Percentiles rank a stretch among this genome's conserved stretches.
These are phyloP conservation scores for Barnettozyma vustinii DNA, from an alignment of 805 yeast species.

Conservation along the genomic window DNA sequence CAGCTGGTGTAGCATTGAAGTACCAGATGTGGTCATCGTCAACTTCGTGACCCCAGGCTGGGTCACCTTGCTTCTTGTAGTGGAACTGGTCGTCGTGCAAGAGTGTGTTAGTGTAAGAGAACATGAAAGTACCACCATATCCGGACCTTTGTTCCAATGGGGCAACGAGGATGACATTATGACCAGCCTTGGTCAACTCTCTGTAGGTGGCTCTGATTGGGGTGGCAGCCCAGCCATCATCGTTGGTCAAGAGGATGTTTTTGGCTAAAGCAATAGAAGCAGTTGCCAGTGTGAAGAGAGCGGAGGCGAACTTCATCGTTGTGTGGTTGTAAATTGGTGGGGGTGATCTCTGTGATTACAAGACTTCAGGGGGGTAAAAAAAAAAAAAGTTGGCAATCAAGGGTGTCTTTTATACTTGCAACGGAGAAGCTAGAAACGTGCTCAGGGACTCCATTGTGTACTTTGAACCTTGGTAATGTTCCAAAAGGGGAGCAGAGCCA, in stretches of 20 bases:
- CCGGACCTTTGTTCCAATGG: conserved; percentile 50
- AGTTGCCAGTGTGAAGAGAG: conserved; percentile 2
- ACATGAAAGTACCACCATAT: conserved; percentile 47
- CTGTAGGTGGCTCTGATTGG: conserved; percentile 52
- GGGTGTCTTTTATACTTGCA: too few relatives aligned
- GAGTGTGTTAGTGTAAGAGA: conserved; percentile 36
- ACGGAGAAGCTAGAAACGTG: too few relatives aligned
- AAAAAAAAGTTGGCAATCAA: too few relatives aligned
- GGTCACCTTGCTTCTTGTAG: conserved; percentile 42
- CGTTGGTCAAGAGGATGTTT: conserved; percentile 47
- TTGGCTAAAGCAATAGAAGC: conserved; percentile 25
- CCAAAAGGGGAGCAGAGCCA: too few relatives aligned
- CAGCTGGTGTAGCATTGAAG: conserved; percentile 52
- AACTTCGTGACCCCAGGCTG: conserved; percentile 51
- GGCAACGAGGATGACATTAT: conserved; percentile 44
- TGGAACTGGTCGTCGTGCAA: conserved; percentile 42
- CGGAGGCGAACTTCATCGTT: conserved; percentile 2
- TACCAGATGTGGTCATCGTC: conserved; percentile 43
- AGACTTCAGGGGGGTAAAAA: too few relatives aligned
- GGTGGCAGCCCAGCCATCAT: conserved; percentile 53
- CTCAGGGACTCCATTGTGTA: too few relatives aligned
- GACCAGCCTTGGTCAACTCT: conserved; percentile 42
- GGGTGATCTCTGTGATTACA: too few relatives aligned
- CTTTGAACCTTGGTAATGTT: too few relatives aligned
- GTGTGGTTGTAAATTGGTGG: neutral